Evolutionary conservation across 2,329 filamentous ascomycete genomes (phyloP).

Genomic region (Cyanodermella asteris): DNA sequence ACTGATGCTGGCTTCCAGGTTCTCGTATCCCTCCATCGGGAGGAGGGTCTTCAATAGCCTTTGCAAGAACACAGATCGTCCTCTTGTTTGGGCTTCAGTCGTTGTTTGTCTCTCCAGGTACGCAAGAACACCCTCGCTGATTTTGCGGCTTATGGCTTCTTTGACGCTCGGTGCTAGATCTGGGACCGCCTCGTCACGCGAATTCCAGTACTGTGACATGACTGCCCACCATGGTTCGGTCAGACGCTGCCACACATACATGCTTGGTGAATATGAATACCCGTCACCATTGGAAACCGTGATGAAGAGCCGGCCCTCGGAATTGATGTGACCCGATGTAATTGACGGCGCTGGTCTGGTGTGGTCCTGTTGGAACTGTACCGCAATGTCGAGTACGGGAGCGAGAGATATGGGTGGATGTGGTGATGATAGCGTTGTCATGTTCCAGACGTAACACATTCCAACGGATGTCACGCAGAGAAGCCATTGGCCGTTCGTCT

Average conservation of each 20-base stretch:
- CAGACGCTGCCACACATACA: conserved; percentile 88
- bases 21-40: conserved; percentile 75
- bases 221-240: conserved; percentile 97
- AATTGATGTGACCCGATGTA: conserved; percentile 79
- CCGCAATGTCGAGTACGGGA: conserved; percentile 71
- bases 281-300: conserved; percentile 88
- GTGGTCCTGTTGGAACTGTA: conserved; percentile 55
- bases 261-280: conserved; percentile 63
- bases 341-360: conserved; percentile 62
- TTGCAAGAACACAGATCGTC: conserved; percentile 76
- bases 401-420: conserved; percentile 79
- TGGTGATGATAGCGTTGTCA: conserved; percentile 59
- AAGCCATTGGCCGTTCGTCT: conserved; percentile 74
- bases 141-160: conserved; percentile 31
- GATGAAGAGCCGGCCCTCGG: conserved; percentile 65
- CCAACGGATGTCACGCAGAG: conserved; percentile 76
- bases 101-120: conserved; percentile 88
- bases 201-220: conserved; percentile 97
- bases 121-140: conserved; percentile 83
- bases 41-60: conserved; percentile 76
- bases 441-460: conserved; percentile 82
- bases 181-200: conserved; percentile 71
- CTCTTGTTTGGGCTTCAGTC: conserved; percentile 74
- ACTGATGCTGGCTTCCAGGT: conserved; percentile 73
- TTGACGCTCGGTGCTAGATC: conserved; percentile 42